Base-by-base conservation (phyloP, 306 rosid genomes). In the Vicia faba region DNA sequence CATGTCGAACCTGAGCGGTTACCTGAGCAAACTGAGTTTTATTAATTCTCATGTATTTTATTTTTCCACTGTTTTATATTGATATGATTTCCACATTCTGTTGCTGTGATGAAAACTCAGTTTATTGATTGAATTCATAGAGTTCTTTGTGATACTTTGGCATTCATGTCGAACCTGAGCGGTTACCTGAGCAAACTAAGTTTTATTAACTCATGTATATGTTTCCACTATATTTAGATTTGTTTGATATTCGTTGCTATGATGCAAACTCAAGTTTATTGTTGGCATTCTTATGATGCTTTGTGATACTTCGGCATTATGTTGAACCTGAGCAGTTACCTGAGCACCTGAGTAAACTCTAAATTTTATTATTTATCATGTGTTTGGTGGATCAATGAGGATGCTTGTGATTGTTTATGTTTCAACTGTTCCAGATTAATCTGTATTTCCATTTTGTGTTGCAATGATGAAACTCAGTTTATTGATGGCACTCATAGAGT, bases 251-350 rank as follows among this genome's bases (percentile, higher is more conserved):
- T 15, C 48, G 84, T 75, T 75, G 75, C 64, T 43, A 7, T 80
- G 78, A 71, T 68, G n/a, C 5, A 39, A 39, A 11, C 44, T 3
- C 18, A 39, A 39, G 75, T 61, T 66, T 50, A 56, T 76, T 76
- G 75, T 67, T 71, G 49, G 55, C 58, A 54, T 75, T 74, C 28
- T 18, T 31, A 40, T 76, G 81, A 80, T 74, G 56, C 64, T 54
- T 80, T 69, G 75, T 76, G 81, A 80, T 74, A 62, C 64, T 54
- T 80, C 72, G 75, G 75, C 84, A 75, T 49, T 31, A 29, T 75
- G 84, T 61, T 66, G 75, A 75, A 62, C 23, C 84, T 76, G 81
- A 80, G 81, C 72, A 75, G 84, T 80, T 80, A 76, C 40, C 79
- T 69, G 77, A 77, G 74, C 77, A 76, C 40, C 79, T 69, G 77